Percentiles rank a stretch among this genome's conserved stretches.
phyloP scores from a whole-genome alignment of 2,329 filamentous ascomycete genomes.

The Aureobasidium sp. region DNA sequence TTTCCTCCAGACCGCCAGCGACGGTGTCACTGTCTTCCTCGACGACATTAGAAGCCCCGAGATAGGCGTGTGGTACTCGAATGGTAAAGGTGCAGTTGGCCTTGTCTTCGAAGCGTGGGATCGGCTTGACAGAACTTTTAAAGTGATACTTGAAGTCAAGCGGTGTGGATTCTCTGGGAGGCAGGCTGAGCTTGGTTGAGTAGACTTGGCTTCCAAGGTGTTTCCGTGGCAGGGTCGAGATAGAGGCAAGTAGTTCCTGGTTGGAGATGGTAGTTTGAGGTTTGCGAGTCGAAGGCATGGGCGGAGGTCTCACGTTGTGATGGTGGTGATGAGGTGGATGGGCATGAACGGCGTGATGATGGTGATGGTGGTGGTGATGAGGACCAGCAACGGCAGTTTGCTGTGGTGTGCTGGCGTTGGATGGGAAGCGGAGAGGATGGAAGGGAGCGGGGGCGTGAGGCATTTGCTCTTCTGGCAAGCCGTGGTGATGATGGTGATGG shows the following conservation, averaged over 20 bases:
- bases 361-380: constrained; percentile 33
- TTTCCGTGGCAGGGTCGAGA: constrained; percentile 60
- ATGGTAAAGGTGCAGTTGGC: constrained; percentile 88
- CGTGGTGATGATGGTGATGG: constrained; percentile 27
- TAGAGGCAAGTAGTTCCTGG: constrained; percentile 60
- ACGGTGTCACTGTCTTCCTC: constrained; percentile 11
- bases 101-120: constrained; percentile 68
- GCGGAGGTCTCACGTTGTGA: constrained; percentile 21
- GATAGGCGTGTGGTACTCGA: constrained; percentile 71
- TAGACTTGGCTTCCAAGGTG: constrained; percentile 85
- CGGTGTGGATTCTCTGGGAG: constrained; percentile 27
- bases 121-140: constrained; percentile 54
- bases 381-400: constrained; percentile 28
- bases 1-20: constrained; percentile 55
- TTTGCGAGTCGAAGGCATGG: constrained; percentile 41
- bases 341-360: constrained; percentile 30
- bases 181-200: constrained; percentile 51
- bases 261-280: constrained; percentile 59
- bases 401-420: constrained; percentile 22
- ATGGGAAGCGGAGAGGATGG: constrained; percentile 25
- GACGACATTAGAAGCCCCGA: constrained; percentile 36
- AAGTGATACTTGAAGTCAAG: constrained; percentile 49
- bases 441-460: constrained; percentile 19
- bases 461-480: constrained; percentile 19
- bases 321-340: constrained; percentile 32